Base-by-base conservation (phyloP, 2,329 filamentous ascomycete species). In the Alternaria hordeiaustralica region DNA sequence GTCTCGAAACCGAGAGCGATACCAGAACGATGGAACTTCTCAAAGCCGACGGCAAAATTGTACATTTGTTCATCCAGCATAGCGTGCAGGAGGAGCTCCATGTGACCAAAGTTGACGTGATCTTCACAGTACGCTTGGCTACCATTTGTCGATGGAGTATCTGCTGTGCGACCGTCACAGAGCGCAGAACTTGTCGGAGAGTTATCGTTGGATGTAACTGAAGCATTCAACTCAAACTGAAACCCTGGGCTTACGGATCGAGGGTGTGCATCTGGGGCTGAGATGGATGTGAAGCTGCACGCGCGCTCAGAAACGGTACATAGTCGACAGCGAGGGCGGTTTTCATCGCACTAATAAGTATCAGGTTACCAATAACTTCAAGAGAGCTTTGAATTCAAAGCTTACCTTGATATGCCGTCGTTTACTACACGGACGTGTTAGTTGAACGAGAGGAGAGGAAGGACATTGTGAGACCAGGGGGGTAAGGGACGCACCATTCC, bases 61-160 rank as follows among this genome's bases (percentile, higher is more conserved):
- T 78, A 74, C 36, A 77, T 67, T 9, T 71, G 64, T 13, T 66
- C 51, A 26, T 72, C 58, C 12, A 67, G 44, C 41, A 63, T 56
- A n/a, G 76, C 64, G 50, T 81, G 78, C 21, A 77, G 63, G 30
- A 81, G 66, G 18, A 81, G 75, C 50, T 81, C 77, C 70, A 77
- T 77, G 61, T 81, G 79, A 30, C 69, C 62, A 23, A 76, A 51
- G 21, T 81, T 81, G 36, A 81, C 63, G 20, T 55, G 30, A 4
- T 66, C 59, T 7, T 70, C 61, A 7, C 49, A 11, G 36, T 55
- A 26, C n/a, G 18, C 43, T 8, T 45, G 26, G 12, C 36, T 25
- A 23, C 26, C 28, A 36, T 15, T 23, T 13, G 26, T 44, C 15
- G 50, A 43, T 12, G 21, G 45, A 30, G 15, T 18, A 18, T 36